Conservation (phyloP, 2,329 filamentous ascomycete species). For the Pyricularia sp. region DNA sequence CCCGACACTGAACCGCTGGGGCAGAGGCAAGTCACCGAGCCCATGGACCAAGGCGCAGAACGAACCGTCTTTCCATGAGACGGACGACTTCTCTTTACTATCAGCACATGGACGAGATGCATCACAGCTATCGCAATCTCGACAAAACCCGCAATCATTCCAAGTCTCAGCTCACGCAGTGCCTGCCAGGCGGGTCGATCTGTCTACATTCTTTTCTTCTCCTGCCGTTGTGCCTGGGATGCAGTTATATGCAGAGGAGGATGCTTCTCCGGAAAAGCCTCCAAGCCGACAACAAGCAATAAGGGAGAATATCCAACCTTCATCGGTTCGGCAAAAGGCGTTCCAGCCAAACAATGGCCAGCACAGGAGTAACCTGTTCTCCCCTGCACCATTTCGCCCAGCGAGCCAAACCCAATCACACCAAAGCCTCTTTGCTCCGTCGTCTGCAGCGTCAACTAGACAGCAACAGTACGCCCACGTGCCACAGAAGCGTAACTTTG, state of each 20-base stretch:
- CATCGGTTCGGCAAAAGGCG: conserved; percentile 20
- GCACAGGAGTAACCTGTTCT: conserved; percentile 21
- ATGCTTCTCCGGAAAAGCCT: background rate
- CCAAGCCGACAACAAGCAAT: background rate
- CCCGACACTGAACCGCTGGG: conserved; percentile 11
- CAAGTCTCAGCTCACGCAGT: conserved; percentile 12
- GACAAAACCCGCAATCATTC: background rate
- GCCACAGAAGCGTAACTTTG: conserved; percentile 35
- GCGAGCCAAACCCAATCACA: background rate
- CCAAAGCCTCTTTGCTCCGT: background rate
- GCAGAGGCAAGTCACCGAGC: conserved; percentile 17
- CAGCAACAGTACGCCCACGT: conserved; percentile 18
- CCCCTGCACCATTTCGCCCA: conserved; percentile 14
- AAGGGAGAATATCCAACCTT: background rate
- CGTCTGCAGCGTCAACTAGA: background rate
- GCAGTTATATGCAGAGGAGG: conserved; percentile 6
- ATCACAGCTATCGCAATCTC: conserved; percentile 1
- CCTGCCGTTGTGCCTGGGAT: conserved; percentile 27
- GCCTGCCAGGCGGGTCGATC: conserved; percentile 27
- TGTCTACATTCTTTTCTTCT: conserved; percentile 45
- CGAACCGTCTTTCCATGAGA: conserved; percentile 18
- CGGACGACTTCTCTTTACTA: conserved; percentile 33
- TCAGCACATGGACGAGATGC: conserved; percentile 14
- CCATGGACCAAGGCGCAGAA: conserved; percentile 25
- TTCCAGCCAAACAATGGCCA: conserved; percentile 17